phyloP scores from a whole-genome alignment of 805 yeast species.

The Yarrowia divulgata region DNA sequence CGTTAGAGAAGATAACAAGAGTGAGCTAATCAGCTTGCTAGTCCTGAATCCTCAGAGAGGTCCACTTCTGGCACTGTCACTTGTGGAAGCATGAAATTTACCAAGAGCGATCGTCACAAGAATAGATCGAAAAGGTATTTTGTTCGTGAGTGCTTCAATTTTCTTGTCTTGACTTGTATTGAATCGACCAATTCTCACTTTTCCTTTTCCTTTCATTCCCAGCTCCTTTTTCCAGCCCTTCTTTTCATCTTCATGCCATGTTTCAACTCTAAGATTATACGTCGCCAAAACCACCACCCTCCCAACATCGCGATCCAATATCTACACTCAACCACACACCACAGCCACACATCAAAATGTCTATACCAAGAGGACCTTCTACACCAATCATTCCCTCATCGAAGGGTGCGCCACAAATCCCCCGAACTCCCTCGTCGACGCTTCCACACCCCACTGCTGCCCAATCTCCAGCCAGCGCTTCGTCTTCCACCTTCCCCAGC shows the following conservation, averaged over 20 bases:
- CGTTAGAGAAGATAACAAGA: too few relatives aligned
- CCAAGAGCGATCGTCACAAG: too few relatives aligned
- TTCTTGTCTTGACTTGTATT: too few relatives aligned
- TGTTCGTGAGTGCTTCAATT: too few relatives aligned
- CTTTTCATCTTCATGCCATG: background rate
- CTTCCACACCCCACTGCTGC: slow-evolving; percentile 45
- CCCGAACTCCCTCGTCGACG: slow-evolving; percentile 51
- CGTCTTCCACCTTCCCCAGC: slow-evolving; percentile 7
- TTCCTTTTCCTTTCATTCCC: too few relatives aligned
- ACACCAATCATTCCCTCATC: slow-evolving; percentile 46
- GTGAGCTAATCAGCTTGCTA: too few relatives aligned
- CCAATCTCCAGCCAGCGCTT: slow-evolving; percentile 26
- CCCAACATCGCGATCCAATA: slow-evolving; percentile 17
- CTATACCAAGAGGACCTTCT: slow-evolving; percentile 42
- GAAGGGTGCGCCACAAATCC: slow-evolving; percentile 50
- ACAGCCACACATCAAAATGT: slow-evolving; percentile 2
- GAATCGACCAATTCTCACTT: too few relatives aligned
- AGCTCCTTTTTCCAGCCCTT: background rate
- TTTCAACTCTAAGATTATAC: slow-evolving; percentile 7
- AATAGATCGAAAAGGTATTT: too few relatives aligned
- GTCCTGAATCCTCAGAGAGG: too few relatives aligned
- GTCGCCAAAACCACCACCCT: slow-evolving; percentile 11
- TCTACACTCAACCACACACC: background rate
- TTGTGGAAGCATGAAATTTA: too few relatives aligned
- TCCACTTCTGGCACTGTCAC: too few relatives aligned